These are phyloP conservation scores for Coleophoma crateriformis DNA, from an alignment of 2,329 filamentous ascomycete genomes.

Conservation along the genomic window DNA sequence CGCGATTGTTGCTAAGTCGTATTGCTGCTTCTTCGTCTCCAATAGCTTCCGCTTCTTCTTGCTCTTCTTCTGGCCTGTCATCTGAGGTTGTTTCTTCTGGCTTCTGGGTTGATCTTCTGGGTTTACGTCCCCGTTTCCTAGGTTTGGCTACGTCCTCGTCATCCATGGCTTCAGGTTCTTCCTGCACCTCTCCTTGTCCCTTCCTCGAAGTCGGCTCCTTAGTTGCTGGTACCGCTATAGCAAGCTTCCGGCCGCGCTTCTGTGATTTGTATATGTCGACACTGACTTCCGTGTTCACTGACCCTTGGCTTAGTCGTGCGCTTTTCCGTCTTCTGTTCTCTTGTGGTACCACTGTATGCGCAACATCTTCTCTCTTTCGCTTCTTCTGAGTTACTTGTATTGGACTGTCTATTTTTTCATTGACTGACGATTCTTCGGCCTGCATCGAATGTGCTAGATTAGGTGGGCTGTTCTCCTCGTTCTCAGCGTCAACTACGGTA, in stretches of 20 bases:
- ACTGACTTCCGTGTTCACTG: too few species aligned
- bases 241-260: background rate
- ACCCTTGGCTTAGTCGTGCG: background rate
- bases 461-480: too few species aligned
- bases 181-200: conserved; percentile 10
- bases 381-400: conserved; percentile 16
- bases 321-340: background rate
- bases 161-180: too few species aligned
- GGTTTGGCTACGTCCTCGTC: too few species aligned
- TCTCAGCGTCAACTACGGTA: too few species aligned
- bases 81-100: conserved; percentile 28
- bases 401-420: background rate
- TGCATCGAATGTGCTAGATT: background rate
- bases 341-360: background rate
- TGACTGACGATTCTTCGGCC: background rate
- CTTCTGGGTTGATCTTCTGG: conserved; percentile 11
- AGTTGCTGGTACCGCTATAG: background rate
- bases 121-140: too few species aligned
- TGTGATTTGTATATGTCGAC: background rate
- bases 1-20: conserved; percentile 31
- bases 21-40: conserved; percentile 28
- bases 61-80: conserved; percentile 23
- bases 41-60: conserved; percentile 21
- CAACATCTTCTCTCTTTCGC: conserved; percentile 12
- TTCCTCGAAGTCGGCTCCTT: background rate